Evolutionary conservation across 2,329 filamentous ascomycete species (phyloP).

Genomic region (Claviceps citrina): DNA sequence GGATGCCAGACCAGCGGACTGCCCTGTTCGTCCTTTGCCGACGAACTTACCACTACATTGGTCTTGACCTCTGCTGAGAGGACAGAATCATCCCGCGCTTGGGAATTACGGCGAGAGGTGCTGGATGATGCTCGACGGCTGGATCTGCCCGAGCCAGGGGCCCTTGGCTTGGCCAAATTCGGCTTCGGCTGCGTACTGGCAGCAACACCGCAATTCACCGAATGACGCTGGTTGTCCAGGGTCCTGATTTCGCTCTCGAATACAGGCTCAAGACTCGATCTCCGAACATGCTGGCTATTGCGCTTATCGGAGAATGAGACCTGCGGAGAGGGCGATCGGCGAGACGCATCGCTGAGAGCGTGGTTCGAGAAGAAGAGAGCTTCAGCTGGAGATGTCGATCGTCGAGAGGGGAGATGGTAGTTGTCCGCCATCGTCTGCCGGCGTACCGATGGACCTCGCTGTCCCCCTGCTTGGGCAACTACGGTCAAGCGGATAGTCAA

Average conservation of each 20-base stretch:
- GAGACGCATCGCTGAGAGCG: neutral
- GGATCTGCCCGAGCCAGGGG: neutral
- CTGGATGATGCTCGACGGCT: neutral
- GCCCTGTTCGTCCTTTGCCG: too few relatives aligned
- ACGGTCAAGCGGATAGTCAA: neutral
- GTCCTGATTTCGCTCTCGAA: constrained; percentile 1
- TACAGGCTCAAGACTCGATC: constrained; percentile 4
- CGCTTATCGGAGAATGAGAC: constrained; percentile 2
- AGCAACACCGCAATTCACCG: neutral
- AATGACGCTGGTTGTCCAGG: neutral
- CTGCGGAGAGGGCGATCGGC: constrained; percentile 4
- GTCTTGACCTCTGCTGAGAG: constrained; percentile 14
- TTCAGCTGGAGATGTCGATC: constrained; percentile 3
- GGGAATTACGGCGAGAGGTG: neutral
- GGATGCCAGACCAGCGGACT: neutral
- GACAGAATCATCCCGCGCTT: constrained; percentile 1
- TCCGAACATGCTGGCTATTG: constrained; percentile 1
- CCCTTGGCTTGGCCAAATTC: constrained; percentile 5
- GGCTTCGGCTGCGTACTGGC: neutral
- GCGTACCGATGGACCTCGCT: neutral
- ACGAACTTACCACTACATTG: constrained; percentile 16
- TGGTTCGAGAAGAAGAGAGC: neutral
- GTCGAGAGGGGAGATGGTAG: neutral
- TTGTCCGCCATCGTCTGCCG: constrained; percentile 1
- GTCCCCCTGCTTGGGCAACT: neutral